phyloP scores from a whole-genome alignment of 2,329 filamentous ascomycete genomes.

The Fusarium cicatricum region DNA sequence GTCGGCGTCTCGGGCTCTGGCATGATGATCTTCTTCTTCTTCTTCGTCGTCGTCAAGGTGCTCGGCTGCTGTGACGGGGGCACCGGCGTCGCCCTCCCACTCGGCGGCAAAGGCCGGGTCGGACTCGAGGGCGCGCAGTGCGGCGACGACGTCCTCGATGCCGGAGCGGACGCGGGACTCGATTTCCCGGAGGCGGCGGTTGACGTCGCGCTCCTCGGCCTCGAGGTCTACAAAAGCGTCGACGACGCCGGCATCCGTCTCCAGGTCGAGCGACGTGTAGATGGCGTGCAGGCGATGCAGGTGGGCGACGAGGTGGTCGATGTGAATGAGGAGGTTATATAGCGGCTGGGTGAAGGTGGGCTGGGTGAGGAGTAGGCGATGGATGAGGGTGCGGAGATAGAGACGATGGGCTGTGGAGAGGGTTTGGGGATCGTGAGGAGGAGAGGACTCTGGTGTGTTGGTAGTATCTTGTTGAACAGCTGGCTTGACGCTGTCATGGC shows the following conservation, averaged over 20 bases:
- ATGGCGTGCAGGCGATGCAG: conserved; percentile 78
- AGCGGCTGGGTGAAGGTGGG: conserved; percentile 69
- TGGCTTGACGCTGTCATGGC: conserved; percentile 16
- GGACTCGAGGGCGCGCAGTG: conserved; percentile 56
- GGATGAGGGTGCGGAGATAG: conserved; percentile 75
- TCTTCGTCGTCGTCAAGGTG: conserved; percentile 15
- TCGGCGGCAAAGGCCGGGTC: conserved; percentile 55
- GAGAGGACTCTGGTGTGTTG: conserved; percentile 33
- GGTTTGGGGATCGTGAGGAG: conserved; percentile 79
- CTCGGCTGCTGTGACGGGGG: conserved; percentile 18
- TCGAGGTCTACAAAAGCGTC: conserved; percentile 76
- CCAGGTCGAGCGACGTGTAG: conserved; percentile 81
- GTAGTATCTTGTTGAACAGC: conserved; percentile 30
- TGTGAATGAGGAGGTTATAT: conserved; percentile 72
- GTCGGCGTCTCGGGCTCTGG: conserved; percentile 51
- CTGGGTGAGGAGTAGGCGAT: conserved; percentile 72
- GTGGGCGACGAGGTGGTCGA: conserved; percentile 84
- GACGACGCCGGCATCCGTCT: conserved; percentile 82
- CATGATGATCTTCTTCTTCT: conserved; percentile 7
- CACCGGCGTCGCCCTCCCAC: conserved; percentile 48
- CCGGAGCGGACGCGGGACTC: conserved; percentile 71
- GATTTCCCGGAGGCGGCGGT: conserved; percentile 69
- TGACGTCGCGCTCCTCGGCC: conserved; percentile 75
- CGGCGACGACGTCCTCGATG: conserved; percentile 72
- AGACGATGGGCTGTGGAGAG: conserved; percentile 80